A percentile compares a stretch with the other conserved stretches of the same genome.
Evolutionary conservation across 805 yeast species (phyloP).

Genomic region (Kazachstania kunashirensis): DNA sequence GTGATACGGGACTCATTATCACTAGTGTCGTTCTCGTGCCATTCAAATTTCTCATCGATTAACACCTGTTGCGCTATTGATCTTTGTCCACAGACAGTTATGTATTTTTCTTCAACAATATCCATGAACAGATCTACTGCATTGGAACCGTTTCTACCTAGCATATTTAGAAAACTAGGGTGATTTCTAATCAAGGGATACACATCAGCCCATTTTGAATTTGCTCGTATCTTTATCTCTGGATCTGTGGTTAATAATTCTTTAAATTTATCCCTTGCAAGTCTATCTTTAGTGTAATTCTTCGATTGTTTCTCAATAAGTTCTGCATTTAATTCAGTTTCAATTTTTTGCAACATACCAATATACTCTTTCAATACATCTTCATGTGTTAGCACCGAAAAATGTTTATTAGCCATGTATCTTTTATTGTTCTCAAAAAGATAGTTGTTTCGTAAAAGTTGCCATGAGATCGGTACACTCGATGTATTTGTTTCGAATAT

Average conservation of each 20-base stretch:
- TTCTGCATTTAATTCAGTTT: conserved; percentile 18
- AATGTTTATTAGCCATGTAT: conserved; percentile 51
- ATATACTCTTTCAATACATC: conserved; percentile 46
- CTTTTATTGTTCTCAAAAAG: conserved; percentile 38
- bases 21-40: conserved; percentile 16
- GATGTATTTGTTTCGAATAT: conserved; percentile 20
- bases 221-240: conserved; percentile 34
- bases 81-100: conserved; percentile 45
- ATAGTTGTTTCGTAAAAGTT: conserved; percentile 13
- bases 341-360: conserved; percentile 22
- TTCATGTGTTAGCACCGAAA: conserved; percentile 39
- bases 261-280: conserved; percentile 54
- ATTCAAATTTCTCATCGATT: conserved; percentile 27
- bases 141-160: conserved; percentile 72
- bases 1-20: conserved; percentile 8
- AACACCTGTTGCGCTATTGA: conserved; percentile 48
- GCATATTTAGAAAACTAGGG: conserved; percentile 44
- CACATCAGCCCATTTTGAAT: conserved; percentile 51
- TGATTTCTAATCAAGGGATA: conserved; percentile 44
- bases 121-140: conserved; percentile 75
- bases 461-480: conserved; percentile 17
- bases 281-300: conserved; percentile 50
- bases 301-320: conserved; percentile 24
- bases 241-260: conserved; percentile 28
- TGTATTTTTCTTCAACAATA: conserved; percentile 50